Conservation (phyloP, 176 grass and related monocot genomes). For the Bromus sterilis region DNA sequence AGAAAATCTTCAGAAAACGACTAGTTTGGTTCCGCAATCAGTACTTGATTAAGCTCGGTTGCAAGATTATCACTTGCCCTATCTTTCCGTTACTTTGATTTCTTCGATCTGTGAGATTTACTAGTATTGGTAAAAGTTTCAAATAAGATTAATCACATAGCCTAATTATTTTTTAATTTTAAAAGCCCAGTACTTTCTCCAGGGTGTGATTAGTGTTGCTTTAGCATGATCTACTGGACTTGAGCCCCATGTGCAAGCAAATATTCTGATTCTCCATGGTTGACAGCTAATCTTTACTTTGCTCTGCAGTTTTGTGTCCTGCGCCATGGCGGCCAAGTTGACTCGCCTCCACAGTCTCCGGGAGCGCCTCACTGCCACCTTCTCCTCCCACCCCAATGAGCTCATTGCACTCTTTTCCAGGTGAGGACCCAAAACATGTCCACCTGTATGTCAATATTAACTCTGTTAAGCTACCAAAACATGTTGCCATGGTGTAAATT, state of each 20-base stretch:
- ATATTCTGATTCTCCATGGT: neutral
- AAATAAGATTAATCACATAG: neutral
- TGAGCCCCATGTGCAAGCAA: slow-evolving; percentile 26
- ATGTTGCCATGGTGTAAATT: neutral
- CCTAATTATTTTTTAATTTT: neutral
- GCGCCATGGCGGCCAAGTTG: slow-evolving; percentile 65
- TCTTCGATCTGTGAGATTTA: neutral
- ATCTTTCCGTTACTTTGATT: neutral
- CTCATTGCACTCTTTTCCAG: slow-evolving; percentile 87
- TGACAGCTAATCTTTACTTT: neutral
- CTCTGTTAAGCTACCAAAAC: neutral
- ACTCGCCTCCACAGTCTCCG: slow-evolving; percentile 82
- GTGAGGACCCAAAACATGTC: slow-evolving; percentile 37
- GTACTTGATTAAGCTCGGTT: neutral
- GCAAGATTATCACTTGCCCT: neutral
- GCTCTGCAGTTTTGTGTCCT: slow-evolving; percentile 19
- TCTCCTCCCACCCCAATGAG: slow-evolving; percentile 90
- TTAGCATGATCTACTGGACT: neutral
- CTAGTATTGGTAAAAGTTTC: neutral
- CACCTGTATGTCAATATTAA: neutral
- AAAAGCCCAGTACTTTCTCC: neutral
- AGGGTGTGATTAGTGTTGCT: neutral
- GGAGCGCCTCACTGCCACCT: slow-evolving; percentile 66
- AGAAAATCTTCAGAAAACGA: neutral
- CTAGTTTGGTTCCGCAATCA: slow-evolving; percentile 11